Evolutionary conservation across 805 yeast genomes (phyloP), one percentile per base, ranked within the genome.

Genomic region (Novakomyces olei): DNA sequence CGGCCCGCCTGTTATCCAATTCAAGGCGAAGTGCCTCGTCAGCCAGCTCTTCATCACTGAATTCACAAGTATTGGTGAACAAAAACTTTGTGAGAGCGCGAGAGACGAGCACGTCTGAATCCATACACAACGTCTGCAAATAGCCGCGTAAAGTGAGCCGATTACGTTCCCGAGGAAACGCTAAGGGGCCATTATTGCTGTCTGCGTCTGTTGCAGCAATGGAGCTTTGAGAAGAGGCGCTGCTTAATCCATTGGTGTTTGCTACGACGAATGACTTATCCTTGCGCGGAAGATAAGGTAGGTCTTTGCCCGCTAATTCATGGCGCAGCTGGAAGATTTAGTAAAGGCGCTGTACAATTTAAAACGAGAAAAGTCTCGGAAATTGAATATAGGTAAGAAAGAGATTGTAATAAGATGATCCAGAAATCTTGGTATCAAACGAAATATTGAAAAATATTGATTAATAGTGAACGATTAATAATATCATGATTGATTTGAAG

Each of bases 91-190:
- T 47, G 29, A 81, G 57, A 4, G 58, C 51, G 0, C 57, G 53
- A 26, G 71, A 64, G 32, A 63, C 60, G 1, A 69, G 56, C 0
- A 79, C 61, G 29, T 68, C 72, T 4, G 67, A 60, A 28, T 67
- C 63, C 22, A 61, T 54, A 6, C 65, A 44, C 12, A 83, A 50
- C 1, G 60, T 49, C 19, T 62, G 56, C 30, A 85, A 45, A 44
- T 77, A 85, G 0, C 80, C 77, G 30, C 95, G 59, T 29, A 85
- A 57, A 0, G 91, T 67, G 6, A 80, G 60, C 27, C 96, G 58
- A 41, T 79, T 63, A 40, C 69, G 72, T 48, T 85, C 96, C 19
- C 91, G 62, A 2, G 70, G 65, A 19, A 77, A 56, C 24, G 46
- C 49, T 5, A 38, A 37, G 14, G 34, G 37, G 9, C 24, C 22